phyloP scores from a whole-genome alignment of 202 grass and related monocot species.

The Saccharum hybrid region DNA sequence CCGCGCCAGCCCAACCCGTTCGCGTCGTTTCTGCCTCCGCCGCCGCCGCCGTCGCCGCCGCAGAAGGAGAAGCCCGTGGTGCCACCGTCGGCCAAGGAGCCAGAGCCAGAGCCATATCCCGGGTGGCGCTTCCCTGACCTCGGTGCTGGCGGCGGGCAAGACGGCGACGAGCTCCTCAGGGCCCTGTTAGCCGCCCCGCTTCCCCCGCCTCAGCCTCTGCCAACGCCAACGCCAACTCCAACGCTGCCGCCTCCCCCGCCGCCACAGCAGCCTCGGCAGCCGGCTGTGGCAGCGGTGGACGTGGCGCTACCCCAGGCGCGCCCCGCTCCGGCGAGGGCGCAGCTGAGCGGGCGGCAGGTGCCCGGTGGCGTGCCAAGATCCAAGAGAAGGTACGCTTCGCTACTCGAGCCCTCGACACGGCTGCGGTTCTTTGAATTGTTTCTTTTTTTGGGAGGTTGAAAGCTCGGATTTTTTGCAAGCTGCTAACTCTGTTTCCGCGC shows the following conservation, averaged over 20 bases:
- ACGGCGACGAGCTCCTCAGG: conserved; percentile 62
- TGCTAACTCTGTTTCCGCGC: not conserved
- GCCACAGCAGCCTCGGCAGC: not conserved
- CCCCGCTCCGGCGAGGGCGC: conserved; percentile 31
- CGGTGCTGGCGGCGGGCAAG: conserved; percentile 12
- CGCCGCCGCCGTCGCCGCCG: not conserved
- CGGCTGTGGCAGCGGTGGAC: not conserved
- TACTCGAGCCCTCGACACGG: not conserved
- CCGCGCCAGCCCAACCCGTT: conserved; percentile 35
- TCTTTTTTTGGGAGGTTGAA: not conserved
- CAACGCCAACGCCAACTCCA: not conserved
- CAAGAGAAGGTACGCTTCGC: conserved; percentile 62
- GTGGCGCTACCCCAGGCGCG: conserved; percentile 6
- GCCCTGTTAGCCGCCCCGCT: conserved; percentile 43
- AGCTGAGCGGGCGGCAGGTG: conserved; percentile 26
- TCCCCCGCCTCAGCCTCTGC: not conserved
- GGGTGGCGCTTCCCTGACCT: conserved; percentile 46
- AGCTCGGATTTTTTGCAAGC: not conserved
- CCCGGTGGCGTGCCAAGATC: conserved; percentile 54
- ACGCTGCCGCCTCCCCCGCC: not conserved
- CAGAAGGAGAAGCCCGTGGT: not conserved
- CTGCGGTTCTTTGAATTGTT: not conserved
- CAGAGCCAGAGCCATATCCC: conserved; percentile 9
- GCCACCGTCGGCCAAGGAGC: not conserved
- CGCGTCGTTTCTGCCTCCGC: conserved; percentile 7